Evolutionary conservation across 2,329 filamentous ascomycete genomes (phyloP).

Genomic region (Aspergillus melleus): DNA sequence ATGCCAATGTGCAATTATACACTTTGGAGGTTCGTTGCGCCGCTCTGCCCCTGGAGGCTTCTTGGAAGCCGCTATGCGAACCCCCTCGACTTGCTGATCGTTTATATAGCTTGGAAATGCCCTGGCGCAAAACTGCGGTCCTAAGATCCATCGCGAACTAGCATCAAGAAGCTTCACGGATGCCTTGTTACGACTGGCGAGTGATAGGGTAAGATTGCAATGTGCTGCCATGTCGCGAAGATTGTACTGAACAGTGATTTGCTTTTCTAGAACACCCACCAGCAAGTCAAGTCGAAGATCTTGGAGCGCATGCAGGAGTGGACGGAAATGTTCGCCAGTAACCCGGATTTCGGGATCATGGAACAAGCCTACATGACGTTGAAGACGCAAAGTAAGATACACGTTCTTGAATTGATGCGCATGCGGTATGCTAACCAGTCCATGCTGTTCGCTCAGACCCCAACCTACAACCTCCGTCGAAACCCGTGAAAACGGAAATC

Average conservation of each 20-base stretch:
- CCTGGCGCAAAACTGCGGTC: conserved; percentile 86
- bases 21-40: conserved; percentile 69
- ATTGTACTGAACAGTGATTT: conserved; percentile 5
- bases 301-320: conserved; percentile 95
- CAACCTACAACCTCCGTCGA: conserved; percentile 84
- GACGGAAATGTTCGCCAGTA: conserved; percentile 88
- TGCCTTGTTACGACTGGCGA: conserved; percentile 83
- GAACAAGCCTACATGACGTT: conserved; percentile 88
- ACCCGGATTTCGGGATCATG: conserved; percentile 96
- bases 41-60: not conserved
- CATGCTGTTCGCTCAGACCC: conserved; percentile 65
- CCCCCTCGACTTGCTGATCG: conserved; percentile 1
- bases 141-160: conserved; percentile 82
- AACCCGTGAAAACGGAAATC: conserved; percentile 88
- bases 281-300: conserved; percentile 96
- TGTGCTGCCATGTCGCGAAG: not conserved
- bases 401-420: not conserved
- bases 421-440: conserved; percentile 6
- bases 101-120: conserved; percentile 75
- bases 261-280: conserved; percentile 75
- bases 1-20: conserved; percentile 94
- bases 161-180: conserved; percentile 93
- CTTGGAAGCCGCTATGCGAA: not conserved
- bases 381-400: conserved; percentile 63
- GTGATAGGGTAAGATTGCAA: conserved; percentile 63